Evolutionary conservation across 2,329 filamentous ascomycete genomes (phyloP).

Genomic region (Chaetomiaceae sp.): DNA sequence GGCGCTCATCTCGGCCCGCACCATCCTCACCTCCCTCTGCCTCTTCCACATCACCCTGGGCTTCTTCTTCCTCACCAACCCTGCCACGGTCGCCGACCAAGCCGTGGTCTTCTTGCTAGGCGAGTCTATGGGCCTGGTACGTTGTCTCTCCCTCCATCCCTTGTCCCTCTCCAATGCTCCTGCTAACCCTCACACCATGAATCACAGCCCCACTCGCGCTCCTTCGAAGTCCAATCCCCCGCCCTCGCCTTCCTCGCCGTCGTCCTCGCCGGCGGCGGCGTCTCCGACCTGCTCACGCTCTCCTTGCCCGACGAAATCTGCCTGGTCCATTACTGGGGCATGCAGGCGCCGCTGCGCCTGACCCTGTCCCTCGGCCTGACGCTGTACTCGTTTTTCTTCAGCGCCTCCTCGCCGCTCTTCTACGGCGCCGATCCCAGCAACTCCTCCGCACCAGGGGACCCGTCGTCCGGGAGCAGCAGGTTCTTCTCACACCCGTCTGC

Average conservation of each 20-base stretch:
- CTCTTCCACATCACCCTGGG: constrained; percentile 80
- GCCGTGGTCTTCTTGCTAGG: constrained; percentile 75
- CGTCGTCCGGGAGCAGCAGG: too few species aligned
- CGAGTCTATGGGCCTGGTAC: constrained; percentile 74
- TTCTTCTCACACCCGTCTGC: too few species aligned
- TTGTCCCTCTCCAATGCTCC: not conserved
- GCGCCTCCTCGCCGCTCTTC: constrained; percentile 44
- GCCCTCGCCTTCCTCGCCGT: constrained; percentile 67
- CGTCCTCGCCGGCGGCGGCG: constrained; percentile 54
- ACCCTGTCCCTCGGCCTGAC: constrained; percentile 55
- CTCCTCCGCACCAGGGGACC: too few species aligned
- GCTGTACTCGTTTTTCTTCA: constrained; percentile 60
- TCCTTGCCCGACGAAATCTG: constrained; percentile 62
- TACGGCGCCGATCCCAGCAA: constrained; percentile 25
- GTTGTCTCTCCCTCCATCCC: constrained; percentile 25
- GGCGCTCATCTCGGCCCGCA: constrained; percentile 73
- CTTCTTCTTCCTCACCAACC: constrained; percentile 75
- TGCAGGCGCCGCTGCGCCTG: constrained; percentile 61
- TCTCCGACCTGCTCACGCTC: constrained; percentile 60
- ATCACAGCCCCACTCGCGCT: constrained; percentile 51
- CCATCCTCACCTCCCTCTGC: constrained; percentile 73
- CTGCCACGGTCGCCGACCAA: constrained; percentile 67
- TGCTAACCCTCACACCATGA: constrained; percentile 5
- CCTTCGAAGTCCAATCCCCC: constrained; percentile 64
- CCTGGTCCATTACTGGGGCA: constrained; percentile 58